A percentile compares a stretch with the other conserved stretches of the same genome.
phyloP scores from a whole-genome alignment of 805 yeast genomes.

The Spathaspora sp. region DNA sequence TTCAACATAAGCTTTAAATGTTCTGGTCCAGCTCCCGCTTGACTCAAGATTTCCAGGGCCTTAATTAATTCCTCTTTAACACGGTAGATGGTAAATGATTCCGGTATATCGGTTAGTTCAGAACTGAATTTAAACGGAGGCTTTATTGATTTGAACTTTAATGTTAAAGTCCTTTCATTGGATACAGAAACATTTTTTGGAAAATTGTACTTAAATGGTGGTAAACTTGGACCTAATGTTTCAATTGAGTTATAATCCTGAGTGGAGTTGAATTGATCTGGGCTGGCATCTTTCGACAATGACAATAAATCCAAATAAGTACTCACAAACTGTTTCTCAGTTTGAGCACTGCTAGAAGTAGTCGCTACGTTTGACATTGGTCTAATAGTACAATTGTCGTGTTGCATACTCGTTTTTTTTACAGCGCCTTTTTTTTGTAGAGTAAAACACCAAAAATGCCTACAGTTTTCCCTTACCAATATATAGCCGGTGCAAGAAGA shows the following conservation, averaged over 20 bases:
- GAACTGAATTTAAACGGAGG: conserved; percentile 60
- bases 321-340: conserved; percentile 44
- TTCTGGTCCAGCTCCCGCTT: conserved; percentile 26
- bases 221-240: conserved; percentile 47
- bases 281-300: conserved; percentile 36
- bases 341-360: not conserved
- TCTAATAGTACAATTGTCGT: not conserved
- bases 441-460: not conserved
- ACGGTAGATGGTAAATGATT: conserved; percentile 29
- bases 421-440: not conserved
- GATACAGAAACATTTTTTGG: conserved; percentile 14
- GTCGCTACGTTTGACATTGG: not conserved
- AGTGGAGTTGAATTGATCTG: conserved; percentile 29
- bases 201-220: conserved; percentile 36
- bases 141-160: conserved; percentile 60
- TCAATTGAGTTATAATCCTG: conserved; percentile 23
- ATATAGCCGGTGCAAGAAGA: not conserved
- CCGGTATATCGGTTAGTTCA: conserved; percentile 19
- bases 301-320: conserved; percentile 48
- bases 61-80: conserved; percentile 36
- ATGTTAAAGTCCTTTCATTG: conserved; percentile 13
- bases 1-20: conserved; percentile 53
- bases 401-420: not conserved
- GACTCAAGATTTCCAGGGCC: conserved; percentile 19
- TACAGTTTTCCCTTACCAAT: not conserved